Evolutionary conservation across 1,284 basidiomycete genomes (phyloP).

Genomic region (Cutaneotrichosporon cyanovorans): DNA sequence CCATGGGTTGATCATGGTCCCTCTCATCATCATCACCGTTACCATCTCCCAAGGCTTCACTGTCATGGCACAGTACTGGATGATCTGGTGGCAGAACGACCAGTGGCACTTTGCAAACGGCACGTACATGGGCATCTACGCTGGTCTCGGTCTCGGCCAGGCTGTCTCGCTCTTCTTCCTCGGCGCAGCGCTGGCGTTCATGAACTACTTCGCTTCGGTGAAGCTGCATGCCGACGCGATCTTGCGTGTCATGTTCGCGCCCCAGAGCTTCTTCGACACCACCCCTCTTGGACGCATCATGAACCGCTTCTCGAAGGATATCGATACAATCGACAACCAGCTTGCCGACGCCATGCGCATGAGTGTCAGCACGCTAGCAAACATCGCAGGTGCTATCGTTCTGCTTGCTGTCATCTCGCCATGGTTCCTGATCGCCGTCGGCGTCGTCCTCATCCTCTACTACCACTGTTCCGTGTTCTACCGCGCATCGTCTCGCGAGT

Average conservation of each 20-base stretch:
- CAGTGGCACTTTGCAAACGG: constrained; percentile 33
- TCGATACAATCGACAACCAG: constrained; percentile 71
- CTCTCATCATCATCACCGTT: constrained; percentile 46
- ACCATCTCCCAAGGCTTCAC: constrained; percentile 39
- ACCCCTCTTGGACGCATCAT: constrained; percentile 69
- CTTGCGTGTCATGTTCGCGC: constrained; percentile 59
- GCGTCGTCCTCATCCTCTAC: constrained; percentile 52
- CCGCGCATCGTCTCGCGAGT: constrained; percentile 74
- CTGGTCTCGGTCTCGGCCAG: constrained; percentile 49
- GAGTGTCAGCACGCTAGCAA: constrained; percentile 48
- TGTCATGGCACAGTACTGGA: constrained; percentile 47
- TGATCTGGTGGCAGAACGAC: constrained; percentile 70
- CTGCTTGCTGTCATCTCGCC: constrained; percentile 68
- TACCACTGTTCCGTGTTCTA: constrained; percentile 69
- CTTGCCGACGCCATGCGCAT: constrained; percentile 65
- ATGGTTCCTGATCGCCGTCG: constrained; percentile 73
- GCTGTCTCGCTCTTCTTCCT: constrained; percentile 51
- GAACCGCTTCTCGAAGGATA: constrained; percentile 48
- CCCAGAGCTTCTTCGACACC: constrained; percentile 84
- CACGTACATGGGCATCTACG: constrained; percentile 54
- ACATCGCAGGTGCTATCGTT: constrained; percentile 57
- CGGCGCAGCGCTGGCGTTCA: constrained; percentile 48
- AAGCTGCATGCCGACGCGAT: constrained; percentile 55
- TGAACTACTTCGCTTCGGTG: constrained; percentile 59
- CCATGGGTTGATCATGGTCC: constrained; percentile 48